Base-by-base conservation (phyloP, 345 rosid genomes). In the Hibiscus trionum region DNA sequence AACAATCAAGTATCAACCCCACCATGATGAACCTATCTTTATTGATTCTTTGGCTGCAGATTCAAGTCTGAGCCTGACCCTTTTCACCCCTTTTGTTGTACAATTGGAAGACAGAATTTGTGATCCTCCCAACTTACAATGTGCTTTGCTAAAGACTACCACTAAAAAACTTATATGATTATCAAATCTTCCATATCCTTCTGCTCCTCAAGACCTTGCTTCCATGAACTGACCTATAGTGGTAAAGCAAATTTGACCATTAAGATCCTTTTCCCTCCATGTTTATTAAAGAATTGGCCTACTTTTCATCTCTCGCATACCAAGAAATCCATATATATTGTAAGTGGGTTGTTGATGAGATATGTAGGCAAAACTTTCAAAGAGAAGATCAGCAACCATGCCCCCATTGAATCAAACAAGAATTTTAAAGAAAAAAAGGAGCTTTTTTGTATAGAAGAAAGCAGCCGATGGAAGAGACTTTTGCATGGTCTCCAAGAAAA, bases 401-500 rank as follows among this genome's bases (percentile, higher is more conserved):
- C 35, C 5, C 42, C 62, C 64, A 42, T 57, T 24, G 19, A 44
- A 71, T 75, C 60, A 67, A 70, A 59, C 50, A 61, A 59, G 16
- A 10, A 16, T 5, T 15, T 16, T 52, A 19, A n/a, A 53, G 44
- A 44, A 21, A 39, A 42, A 82, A 81, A 78, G 49, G 64, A 65
- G 59, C 64, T 78, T 84, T 81, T 78, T 66, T 52, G 1, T 80
- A 80, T 67, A 62, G 67, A 71, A 74, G 71, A 58, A 72, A 71
- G 65, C 61, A 76, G 77, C 74, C 44, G 80, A 79, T 72, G 49
- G 80, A 79, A 75, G 71, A 72, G 76, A 72, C 80, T 85, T 87
- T 82, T 82, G 85, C 91, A 90, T 88, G 86, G 90, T 88, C 96
- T 85, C 86, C 91, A 76, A 90, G 90, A 72, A 72, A 72, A 59